Base-by-base conservation (phyloP, 129 eudicot species). In the Flaveria trinervia region DNA sequence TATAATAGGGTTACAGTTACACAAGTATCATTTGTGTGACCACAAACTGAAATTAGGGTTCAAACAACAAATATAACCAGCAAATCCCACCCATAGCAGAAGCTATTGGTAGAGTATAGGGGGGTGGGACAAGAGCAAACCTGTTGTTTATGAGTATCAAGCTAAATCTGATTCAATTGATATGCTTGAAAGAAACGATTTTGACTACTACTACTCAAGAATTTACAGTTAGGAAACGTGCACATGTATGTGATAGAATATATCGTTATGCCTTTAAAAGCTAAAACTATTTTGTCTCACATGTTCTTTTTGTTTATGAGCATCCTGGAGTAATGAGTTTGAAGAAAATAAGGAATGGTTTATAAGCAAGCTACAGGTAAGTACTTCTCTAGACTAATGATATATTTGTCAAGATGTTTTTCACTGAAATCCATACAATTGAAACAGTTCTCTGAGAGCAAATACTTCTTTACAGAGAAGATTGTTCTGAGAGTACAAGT, bases 331-430 rank as follows among this genome's bases (percentile, higher is more conserved):
- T 71, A 87, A 92, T 80, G 98, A 91, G 90, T 82, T 86, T 82
- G 97, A 94, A 83, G 97, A 94, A 76, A 93, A 89, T 85, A 94
- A 89, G 92, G 91, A 94, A 86, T 92, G 88, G 75, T 67, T 94
- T 80, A 74, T 65, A 64, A 89, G 88, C 81, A 91, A 94, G 85
- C 86, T 89, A 83, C 93, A 91, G 97, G 98, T 91, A 81, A 80
- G 18, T 72, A 70, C 26, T 25, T 60, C 39, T 69, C 43, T 28
- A 73, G 15, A 22, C 9, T 33, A 33, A 33, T 33, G 4, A 33
- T 33, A 33, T 33, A 33, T 4, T 33, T 33, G 39, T 33, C 1
- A 33, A 33, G 39, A 33, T 33, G 39, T 33, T 33, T 33, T 4
- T 33, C 39, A 33, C 7, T 0, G 0, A 33, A 33, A 33, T 33